Evolutionary conservation across 768 basidiomycete species (phyloP).

Genomic region (Boletus vinaceobasis): DNA sequence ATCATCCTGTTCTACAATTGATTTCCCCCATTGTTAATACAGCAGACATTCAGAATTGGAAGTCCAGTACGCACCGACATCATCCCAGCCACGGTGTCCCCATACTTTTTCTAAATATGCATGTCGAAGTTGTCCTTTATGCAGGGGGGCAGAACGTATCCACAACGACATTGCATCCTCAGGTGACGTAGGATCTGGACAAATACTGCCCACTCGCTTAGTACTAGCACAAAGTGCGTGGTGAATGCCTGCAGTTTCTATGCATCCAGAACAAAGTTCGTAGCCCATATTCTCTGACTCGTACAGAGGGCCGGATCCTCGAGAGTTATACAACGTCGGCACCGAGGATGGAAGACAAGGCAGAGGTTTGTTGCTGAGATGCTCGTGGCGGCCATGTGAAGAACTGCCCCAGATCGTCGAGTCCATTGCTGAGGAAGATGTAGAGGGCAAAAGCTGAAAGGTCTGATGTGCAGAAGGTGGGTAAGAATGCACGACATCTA

Average conservation of each 20-base stretch:
- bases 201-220: slow-evolving; percentile 14
- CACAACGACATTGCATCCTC: slow-evolving; percentile 58
- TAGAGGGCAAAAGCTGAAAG: slow-evolving; percentile 20
- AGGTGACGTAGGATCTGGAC: slow-evolving; percentile 46
- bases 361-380: slow-evolving; percentile 40
- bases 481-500: slow-evolving; percentile 23
- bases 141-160: slow-evolving; percentile 64
- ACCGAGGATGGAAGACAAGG: slow-evolving; percentile 40
- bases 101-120: slow-evolving; percentile 86
- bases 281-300: slow-evolving; percentile 46
- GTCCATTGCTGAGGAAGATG: slow-evolving; percentile 18
- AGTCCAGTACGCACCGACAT: slow-evolving; percentile 63
- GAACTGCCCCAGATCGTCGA: slow-evolving; percentile 13
- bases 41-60: background rate
- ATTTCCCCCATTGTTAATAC: slow-evolving; percentile 3
- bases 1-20: slow-evolving; percentile 68
- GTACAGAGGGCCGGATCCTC: background rate
- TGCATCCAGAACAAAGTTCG: slow-evolving; percentile 80
- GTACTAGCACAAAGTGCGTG: slow-evolving; percentile 68
- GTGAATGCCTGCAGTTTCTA: slow-evolving; percentile 71
- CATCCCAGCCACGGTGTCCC: slow-evolving; percentile 81
- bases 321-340: slow-evolving; percentile 8
- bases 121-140: slow-evolving; percentile 77
- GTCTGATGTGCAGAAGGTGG: slow-evolving; percentile 36
- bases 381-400: slow-evolving; percentile 13